Percentiles rank a stretch among this genome's conserved stretches.
Conservation (phyloP, 805 yeast genomes). For the Saturnispora zaruensis region DNA sequence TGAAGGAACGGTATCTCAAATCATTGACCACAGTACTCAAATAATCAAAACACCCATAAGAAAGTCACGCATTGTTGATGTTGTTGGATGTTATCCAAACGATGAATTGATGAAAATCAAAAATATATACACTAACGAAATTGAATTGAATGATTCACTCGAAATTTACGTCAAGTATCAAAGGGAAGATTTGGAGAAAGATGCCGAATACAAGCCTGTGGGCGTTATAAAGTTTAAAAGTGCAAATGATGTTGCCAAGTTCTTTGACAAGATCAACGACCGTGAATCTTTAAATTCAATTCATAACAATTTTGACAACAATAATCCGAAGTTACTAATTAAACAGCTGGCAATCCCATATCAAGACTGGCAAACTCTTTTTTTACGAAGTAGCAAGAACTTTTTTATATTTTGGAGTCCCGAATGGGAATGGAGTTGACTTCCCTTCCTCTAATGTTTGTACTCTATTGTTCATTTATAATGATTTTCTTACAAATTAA, state of each 20-base stretch:
- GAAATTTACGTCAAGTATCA: constrained; percentile 10
- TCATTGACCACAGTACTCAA: constrained; percentile 6
- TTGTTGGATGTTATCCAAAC: constrained; percentile 11
- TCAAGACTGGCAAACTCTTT: background rate
- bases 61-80: background rate
- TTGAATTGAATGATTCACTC: constrained; percentile 9
- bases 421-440: background rate
- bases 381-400: background rate
- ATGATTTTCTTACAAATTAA: background rate
- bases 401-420: background rate
- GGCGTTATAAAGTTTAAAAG: constrained; percentile 3
- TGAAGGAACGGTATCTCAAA: background rate
- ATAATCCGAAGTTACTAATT: background rate
- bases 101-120: constrained; percentile 4
- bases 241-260: background rate
- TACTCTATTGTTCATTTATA: background rate
- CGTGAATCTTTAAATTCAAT: background rate
- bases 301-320: background rate
- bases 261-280: constrained; percentile 1
- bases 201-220: background rate
- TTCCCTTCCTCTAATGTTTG: background rate
- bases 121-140: constrained; percentile 3
- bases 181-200: background rate
- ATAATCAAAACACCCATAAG: background rate
- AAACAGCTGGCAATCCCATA: background rate